Percentiles rank a stretch among this genome's conserved stretches.
Conservation (phyloP, 2,329 filamentous ascomycete genomes). For the Pestalotiopsis sp. region DNA sequence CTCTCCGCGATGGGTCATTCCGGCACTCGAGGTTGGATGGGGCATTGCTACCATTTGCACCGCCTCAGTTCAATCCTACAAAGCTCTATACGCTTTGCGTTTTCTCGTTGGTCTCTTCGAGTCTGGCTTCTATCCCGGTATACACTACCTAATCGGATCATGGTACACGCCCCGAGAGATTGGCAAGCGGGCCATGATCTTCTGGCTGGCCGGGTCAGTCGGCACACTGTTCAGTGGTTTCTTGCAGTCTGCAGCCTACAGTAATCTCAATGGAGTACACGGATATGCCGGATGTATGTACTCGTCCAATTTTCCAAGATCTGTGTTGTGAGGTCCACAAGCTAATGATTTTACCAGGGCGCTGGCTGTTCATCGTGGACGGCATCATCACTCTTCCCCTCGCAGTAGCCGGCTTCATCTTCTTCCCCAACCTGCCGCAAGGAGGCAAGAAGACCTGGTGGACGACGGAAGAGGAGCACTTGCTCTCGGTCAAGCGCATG, state of each 20-base stretch:
- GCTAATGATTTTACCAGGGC: neutral
- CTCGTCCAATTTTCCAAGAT: fast-evolving
- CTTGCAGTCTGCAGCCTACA: conserved; percentile 52
- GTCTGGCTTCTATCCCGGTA: conserved; percentile 10
- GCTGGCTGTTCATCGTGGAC: conserved; percentile 45
- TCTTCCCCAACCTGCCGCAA: conserved; percentile 40
- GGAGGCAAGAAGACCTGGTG: neutral
- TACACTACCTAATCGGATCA: conserved; percentile 16
- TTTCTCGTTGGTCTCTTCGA: conserved; percentile 13
- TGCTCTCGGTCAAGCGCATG: neutral
- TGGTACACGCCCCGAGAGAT: conserved; percentile 22
- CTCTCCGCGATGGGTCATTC: conserved; percentile 9
- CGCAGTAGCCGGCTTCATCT: conserved; percentile 48
- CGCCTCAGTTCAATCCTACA: neutral
- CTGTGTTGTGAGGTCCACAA: neutral
- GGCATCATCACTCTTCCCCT: conserved; percentile 54
- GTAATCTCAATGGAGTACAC: conserved; percentile 46
- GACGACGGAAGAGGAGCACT: conserved; percentile 7
- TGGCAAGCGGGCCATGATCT: conserved; percentile 50
- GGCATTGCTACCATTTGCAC: conserved; percentile 3
- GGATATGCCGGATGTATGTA: conserved; percentile 26
- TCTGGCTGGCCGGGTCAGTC: conserved; percentile 48
- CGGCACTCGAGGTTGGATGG: conserved; percentile 2
- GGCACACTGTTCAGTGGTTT: conserved; percentile 54
- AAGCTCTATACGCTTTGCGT: conserved; percentile 9